Evolutionary conservation across 768 basidiomycete species (phyloP).

Genomic region (Leccinum uliginosum): DNA sequence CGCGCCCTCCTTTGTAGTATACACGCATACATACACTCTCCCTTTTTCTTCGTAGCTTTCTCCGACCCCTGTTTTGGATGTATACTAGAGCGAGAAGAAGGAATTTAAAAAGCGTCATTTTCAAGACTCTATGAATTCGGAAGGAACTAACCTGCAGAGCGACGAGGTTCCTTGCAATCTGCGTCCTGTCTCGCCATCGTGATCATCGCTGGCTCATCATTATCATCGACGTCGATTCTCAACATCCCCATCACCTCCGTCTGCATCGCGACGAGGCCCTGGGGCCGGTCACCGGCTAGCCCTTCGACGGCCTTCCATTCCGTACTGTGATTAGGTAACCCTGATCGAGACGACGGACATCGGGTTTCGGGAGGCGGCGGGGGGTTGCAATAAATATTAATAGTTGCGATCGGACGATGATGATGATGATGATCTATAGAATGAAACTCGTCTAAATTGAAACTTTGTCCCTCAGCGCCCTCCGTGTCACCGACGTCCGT

Average conservation of each 20-base stretch:
- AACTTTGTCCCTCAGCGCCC: too few relatives aligned
- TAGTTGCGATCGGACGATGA: too few relatives aligned
- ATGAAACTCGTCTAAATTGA: too few relatives aligned
- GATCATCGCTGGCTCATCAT: not conserved
- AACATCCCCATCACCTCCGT: not conserved
- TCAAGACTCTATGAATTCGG: not conserved
- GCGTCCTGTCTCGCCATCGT: not conserved
- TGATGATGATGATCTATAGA: too few relatives aligned
- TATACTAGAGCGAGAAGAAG: not conserved
- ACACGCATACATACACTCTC: not conserved
- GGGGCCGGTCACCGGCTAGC: not conserved
- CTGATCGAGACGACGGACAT: not conserved
- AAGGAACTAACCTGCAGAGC: too few relatives aligned
- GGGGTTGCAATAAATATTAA: too few relatives aligned
- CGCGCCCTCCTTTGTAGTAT: not conserved
- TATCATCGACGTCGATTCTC: not conserved
- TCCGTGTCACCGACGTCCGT: too few relatives aligned
- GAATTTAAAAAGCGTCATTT: not conserved
- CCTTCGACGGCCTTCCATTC: not conserved
- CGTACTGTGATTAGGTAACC: not conserved
- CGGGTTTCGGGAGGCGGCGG: not conserved
- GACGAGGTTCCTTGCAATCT: too few relatives aligned
- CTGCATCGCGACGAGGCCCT: not conserved
- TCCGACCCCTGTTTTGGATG: not conserved
- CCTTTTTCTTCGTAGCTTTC: not conserved